Conservation (phyloP, 192 early-diverging fungal species). For the Backusella westeae region DNA sequence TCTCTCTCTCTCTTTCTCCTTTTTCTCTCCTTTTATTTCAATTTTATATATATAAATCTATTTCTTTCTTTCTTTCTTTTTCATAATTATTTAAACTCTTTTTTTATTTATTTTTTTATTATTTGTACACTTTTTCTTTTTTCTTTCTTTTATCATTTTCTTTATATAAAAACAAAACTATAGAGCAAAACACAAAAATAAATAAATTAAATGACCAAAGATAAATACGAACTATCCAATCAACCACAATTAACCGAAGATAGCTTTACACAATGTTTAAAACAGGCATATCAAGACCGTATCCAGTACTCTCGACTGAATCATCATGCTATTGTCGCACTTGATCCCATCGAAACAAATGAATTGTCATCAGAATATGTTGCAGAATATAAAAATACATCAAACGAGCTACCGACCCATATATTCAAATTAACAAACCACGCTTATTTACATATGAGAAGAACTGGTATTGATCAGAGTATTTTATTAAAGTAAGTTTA, state of each 20-base stretch:
- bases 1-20: constrained; percentile 5
- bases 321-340: constrained; percentile 56
- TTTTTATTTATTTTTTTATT: constrained; percentile 3
- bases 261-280: constrained; percentile 41
- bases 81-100: neutral
- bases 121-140: too few relatives aligned
- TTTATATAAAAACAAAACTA: neutral
- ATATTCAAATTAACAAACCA: constrained; percentile 71
- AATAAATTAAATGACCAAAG: neutral
- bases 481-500: constrained; percentile 57
- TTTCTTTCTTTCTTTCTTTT: neutral
- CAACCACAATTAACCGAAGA: constrained; percentile 28
- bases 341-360: constrained; percentile 53
- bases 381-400: constrained; percentile 59
- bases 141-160: neutral
- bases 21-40: constrained; percentile 8
- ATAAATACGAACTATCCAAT: constrained; percentile 25
- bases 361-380: constrained; percentile 61
- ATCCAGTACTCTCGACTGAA: constrained; percentile 55
- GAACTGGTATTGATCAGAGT: constrained; percentile 64
- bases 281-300: constrained; percentile 50
- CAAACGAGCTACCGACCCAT: constrained; percentile 52
- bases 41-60: neutral
- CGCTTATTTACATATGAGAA: constrained; percentile 80
- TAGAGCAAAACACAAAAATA: neutral